Base-by-base conservation (phyloP, 768 basidiomycete genomes). In the Erythrobasidium yunnanense region DNA sequence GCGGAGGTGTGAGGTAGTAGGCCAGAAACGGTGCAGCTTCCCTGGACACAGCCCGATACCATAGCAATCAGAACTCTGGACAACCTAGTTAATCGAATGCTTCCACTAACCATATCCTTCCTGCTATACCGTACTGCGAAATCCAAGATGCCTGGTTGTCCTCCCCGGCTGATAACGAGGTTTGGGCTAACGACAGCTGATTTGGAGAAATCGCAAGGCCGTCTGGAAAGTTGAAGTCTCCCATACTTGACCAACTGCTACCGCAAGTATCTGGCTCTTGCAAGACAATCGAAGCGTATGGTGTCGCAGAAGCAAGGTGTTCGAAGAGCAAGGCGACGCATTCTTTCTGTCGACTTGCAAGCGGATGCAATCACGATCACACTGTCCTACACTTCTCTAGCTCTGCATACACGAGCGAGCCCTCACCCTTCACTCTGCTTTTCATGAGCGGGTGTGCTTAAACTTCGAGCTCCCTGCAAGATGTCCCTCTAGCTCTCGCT, bases 11-110 rank as follows among this genome's bases (percentile, higher is more conserved):
- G 29, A 63, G 30, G 32, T 63, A 63, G 11, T 50, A 30, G 45
- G 30, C 29, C 4, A 63, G 47, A 63, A 50, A 63, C 29, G 60
- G 46, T n/a, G 49, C 60, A 3, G 60, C 60, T 51, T 63, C 60
- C 60, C 60, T 63, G 42, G 18, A 15, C 13, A 29, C 18, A 4
- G 45, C 42, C 25, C 6, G 17, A n/a, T 13, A 4, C 15, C 50
- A 15, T n/a, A 17, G 42, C n/a, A 45, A 13, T 4, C 42, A 6
- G 3, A 18, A 7, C 33, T 30, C 6, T 25, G 18, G 5, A 4
- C 35, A 32, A 38, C 15, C 4, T 49, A 3, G 20, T 3, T 35
- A 23, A 7, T 38, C n/a, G 45, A n/a, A n/a, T n/a, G 32, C 11
- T 6, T 34, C 34, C 32, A 13, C 60, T 63, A 46, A 63, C 60